phyloP scores from a whole-genome alignment of 192 early-diverging fungal genomes.

The Coemansia guatemalensis region DNA sequence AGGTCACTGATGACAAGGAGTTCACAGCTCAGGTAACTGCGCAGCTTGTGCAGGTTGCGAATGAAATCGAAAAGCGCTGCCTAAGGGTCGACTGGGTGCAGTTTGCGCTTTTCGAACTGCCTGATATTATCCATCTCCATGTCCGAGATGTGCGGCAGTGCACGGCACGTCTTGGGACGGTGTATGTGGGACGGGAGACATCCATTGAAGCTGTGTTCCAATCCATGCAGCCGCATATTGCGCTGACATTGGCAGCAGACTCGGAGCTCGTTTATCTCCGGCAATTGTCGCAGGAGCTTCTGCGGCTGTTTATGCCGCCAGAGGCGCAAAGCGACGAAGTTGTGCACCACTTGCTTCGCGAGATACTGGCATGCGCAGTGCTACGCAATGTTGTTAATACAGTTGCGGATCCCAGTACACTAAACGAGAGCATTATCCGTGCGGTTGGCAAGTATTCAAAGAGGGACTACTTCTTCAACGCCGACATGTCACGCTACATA shows the following conservation, averaged over 20 bases:
- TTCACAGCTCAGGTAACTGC: conserved; percentile 29
- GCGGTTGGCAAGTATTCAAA: conserved; percentile 43
- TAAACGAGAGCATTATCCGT: conserved; percentile 49
- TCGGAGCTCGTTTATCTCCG: conserved; percentile 50
- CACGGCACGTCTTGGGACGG: conserved; percentile 39
- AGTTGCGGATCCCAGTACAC: conserved; percentile 41
- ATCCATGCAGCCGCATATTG: conserved; percentile 53
- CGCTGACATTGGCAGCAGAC: conserved; percentile 41
- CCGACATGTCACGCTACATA: conserved; percentile 45
- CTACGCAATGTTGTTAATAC: conserved; percentile 49
- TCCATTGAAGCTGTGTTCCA: conserved; percentile 50
- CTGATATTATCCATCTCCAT: conserved; percentile 47
- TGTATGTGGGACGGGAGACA: conserved; percentile 40
- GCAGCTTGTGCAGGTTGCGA: conserved; percentile 33
- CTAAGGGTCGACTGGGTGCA: conserved; percentile 43
- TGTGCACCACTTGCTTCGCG: conserved; percentile 43
- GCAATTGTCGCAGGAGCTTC: conserved; percentile 36
- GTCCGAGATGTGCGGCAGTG: conserved; percentile 48
- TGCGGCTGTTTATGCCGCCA: conserved; percentile 43
- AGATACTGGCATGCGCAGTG: conserved; percentile 53
- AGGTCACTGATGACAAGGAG: conserved; percentile 48
- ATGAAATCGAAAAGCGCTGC: conserved; percentile 41
- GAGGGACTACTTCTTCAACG: conserved; percentile 40
- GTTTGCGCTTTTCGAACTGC: conserved; percentile 42
- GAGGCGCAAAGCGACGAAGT: conserved; percentile 47